A percentile compares a stretch with the other conserved stretches of the same genome.
phyloP scores from a whole-genome alignment of 192 early-diverging fungal genomes.

The Backusella liffmaniae region DNA sequence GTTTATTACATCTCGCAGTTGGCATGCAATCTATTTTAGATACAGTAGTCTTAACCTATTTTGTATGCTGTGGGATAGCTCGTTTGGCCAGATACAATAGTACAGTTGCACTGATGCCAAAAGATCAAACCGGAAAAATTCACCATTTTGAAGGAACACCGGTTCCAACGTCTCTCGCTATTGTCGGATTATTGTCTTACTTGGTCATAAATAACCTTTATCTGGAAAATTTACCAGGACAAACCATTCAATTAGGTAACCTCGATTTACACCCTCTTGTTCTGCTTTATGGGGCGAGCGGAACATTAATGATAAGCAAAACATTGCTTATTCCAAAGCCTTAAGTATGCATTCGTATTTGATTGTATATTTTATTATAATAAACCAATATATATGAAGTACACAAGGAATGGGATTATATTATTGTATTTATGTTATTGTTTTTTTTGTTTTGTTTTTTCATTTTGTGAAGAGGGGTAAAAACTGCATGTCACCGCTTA shows the following conservation, averaged over 20 bases:
- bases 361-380: background rate
- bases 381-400: background rate
- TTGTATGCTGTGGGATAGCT: conserved; percentile 81
- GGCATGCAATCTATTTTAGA: conserved; percentile 81
- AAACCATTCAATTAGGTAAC: conserved; percentile 37
- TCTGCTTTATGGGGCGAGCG: conserved; percentile 69
- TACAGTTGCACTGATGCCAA: conserved; percentile 70
- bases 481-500: background rate
- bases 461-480: background rate
- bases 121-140: conserved; percentile 71
- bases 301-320: conserved; percentile 76
- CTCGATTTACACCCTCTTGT: conserved; percentile 74
- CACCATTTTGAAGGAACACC: conserved; percentile 87
- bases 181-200: conserved; percentile 65
- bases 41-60: conserved; percentile 68
- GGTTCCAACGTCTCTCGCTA: conserved; percentile 71
- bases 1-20: conserved; percentile 20
- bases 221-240: conserved; percentile 4
- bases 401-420: background rate
- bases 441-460: background rate
- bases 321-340: conserved; percentile 71
- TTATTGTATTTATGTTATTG: background rate
- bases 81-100: conserved; percentile 85
- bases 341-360: conserved; percentile 26
- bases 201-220: conserved; percentile 35